phyloP scores from a whole-genome alignment of 2,329 filamentous ascomycete genomes.

The Thelonectria rubi region DNA sequence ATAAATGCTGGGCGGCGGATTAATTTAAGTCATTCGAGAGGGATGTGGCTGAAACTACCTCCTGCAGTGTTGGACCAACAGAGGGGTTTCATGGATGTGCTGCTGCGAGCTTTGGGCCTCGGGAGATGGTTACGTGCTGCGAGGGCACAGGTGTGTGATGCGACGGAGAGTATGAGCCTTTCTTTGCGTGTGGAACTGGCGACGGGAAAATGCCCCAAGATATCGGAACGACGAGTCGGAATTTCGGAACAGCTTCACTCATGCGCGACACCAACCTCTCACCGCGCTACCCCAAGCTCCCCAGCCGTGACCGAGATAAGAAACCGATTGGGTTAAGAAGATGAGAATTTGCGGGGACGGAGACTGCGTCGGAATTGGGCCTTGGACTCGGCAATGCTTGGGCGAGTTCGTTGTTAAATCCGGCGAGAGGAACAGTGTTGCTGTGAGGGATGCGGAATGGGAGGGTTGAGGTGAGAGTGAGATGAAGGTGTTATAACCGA shows the following conservation, averaged over 20 bases:
- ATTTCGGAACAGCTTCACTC: constrained; percentile 6
- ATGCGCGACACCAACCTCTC: not conserved
- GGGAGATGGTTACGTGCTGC: too few relatives aligned
- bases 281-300: not conserved
- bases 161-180: too few relatives aligned
- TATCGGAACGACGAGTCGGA: constrained; percentile 1
- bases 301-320: constrained; percentile 1
- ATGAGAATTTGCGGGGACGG: not conserved
- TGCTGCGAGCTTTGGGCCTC: not conserved
- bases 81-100: not conserved
- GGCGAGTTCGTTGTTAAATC: not conserved
- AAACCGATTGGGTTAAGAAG: not conserved
- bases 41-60: not conserved
- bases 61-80: not conserved
- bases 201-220: not conserved
- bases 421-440: not conserved
- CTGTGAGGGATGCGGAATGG: not conserved
- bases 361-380: constrained; percentile 2
- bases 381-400: not conserved
- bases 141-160: too few relatives aligned
- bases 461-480: not conserved
- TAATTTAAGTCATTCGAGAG: not conserved
- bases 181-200: not conserved
- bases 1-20: not conserved
- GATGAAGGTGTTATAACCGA: not conserved